Base-by-base conservation (phyloP, 139 green algal genomes). In the Pleodorina starrii region DNA sequence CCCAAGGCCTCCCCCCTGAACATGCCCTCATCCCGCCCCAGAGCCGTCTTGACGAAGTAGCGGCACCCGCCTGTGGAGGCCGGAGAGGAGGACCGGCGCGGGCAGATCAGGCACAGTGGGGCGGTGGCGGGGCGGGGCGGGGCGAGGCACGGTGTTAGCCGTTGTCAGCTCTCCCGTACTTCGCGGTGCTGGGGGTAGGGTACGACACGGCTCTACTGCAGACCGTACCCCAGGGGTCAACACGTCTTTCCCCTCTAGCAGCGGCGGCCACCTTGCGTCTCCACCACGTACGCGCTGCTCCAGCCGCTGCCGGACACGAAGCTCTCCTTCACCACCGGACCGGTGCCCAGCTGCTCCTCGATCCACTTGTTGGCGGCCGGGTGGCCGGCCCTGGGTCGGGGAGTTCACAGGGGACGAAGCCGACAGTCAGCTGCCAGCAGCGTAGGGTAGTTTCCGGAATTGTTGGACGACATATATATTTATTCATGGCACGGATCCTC, bases 1-100 rank as follows among this genome's bases (percentile, higher is more conserved):
- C 97, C 96, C 44, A 96, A 81, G 0, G 94, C 94, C 89, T 99
- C 97, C 4, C 96, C 97, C 23, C 93, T 85, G 89, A 99, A 99
- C 97, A 99, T 99, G 48, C 54, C 71, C 29, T 94, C 92, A 36
- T 93, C 89, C 36, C 88, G 87, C 14, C 89, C 86, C 23, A 50
- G n/a, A 1, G 94, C 81, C 7, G 93, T 94, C 93, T 99, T 99
- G 10, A 97, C 96, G 93, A 99, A 99, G 32, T 94, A 96, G 42
- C 92, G 93, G 0, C 10, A 9, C 6, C 86, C 86, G n/a, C 51
- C 59, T 90, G 50, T 5, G 43, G 3, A 66, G n/a, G n/a, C n/a
- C n/a, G n/a, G n/a, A n/a, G n/a, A n/a, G n/a, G n/a, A n/a, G n/a
- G n/a, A n/a, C n/a, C n/a, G n/a, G n/a, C n/a, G n/a, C n/a, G n/a